phyloP scores from a whole-genome alignment of 2,329 filamentous ascomycete species.

The Apiospora aurea region DNA sequence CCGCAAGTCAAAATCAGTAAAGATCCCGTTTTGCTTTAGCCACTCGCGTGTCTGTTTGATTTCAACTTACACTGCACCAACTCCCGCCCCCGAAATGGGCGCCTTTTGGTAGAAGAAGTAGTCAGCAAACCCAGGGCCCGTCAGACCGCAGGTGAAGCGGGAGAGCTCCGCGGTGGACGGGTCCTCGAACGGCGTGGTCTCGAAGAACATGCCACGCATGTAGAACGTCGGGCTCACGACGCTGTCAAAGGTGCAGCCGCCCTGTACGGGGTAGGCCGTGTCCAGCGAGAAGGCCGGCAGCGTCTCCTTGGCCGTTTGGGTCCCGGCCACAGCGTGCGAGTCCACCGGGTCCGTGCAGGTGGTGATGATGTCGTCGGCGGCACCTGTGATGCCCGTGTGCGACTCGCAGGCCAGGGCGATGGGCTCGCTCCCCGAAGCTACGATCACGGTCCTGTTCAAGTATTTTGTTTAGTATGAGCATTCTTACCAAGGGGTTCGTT shows the following conservation, averaged over 20 bases:
- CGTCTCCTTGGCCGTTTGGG: background rate
- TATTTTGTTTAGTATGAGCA: background rate
- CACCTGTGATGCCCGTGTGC: background rate
- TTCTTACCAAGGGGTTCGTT: background rate
- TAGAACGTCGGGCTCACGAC: slow-evolving; percentile 17
- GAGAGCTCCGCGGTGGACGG: background rate
- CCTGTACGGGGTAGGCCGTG: background rate
- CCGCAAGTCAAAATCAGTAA: background rate
- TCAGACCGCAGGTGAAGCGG: slow-evolving; percentile 10
- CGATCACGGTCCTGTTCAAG: background rate
- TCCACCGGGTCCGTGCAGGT: slow-evolving; percentile 1
- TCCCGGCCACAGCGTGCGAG: background rate
- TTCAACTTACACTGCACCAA: background rate
- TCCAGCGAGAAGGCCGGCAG: slow-evolving; percentile 3
- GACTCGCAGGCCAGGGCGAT: slow-evolving; percentile 6
- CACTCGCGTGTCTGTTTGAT: background rate
- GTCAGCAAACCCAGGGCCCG: background rate
- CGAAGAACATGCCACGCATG: slow-evolving; percentile 17
- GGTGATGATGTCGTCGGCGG: background rate
- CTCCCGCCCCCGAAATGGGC: background rate
- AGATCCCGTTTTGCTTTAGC: background rate
- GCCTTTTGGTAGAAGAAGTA: slow-evolving; percentile 14
- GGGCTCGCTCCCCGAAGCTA: background rate
- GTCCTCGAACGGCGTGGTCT: background rate
- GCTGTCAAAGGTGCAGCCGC: slow-evolving; percentile 8